Base-by-base conservation (phyloP, 352 stramenopile genomes). In the Elongisporangium senticosum region DNA sequence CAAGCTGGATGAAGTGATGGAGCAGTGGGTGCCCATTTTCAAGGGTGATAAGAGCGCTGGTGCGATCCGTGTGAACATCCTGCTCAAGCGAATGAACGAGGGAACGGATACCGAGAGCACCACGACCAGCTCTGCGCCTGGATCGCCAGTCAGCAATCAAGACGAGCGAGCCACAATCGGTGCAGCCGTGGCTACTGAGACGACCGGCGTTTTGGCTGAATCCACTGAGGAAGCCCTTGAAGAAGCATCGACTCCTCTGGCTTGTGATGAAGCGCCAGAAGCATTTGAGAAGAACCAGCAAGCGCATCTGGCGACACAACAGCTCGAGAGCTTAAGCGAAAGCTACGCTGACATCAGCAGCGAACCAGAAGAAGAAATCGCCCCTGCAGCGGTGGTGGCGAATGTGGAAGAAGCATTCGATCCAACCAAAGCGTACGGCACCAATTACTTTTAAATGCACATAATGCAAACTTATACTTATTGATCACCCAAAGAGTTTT, bases 391-490 rank as follows among this genome's bases (percentile, higher is more conserved):
- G 11, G 33, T 17, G 11, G 17, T 17, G 33, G 17, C 33, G 33
- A 43, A 14, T 43, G 33, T 17, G 33, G 33, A 43, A 15, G 33
- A 43, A 43, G 33, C 33, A 43, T 43, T 43, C 33, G 33, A 43
- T 17, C 33, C 33, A 17, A 43, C 33, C 13, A 14, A 43, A 43
- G 8, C 33, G 2, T 43, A 53, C 49, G 22, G 49, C 19, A 53
- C 20, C 22, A 53, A 53, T 22, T 53, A 26, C 20, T 26, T 22
- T 22, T 26, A 53, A 20, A 53, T 7, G 49, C 7, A 26, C 15
- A 53, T 6, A 11, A 53, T 22, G 49, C 10, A 20, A 58, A 24
- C 39, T 58, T 43, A 43, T 43, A 43, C 53, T 24, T 47, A 48
- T 39, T 28, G 49, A 50, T 58, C 28, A 26, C 2, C 23, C 23